These are phyloP conservation scores for Tilletiopsis washingtonensis DNA, from an alignment of 1,284 basidiomycete genomes.

Conservation along the genomic window DNA sequence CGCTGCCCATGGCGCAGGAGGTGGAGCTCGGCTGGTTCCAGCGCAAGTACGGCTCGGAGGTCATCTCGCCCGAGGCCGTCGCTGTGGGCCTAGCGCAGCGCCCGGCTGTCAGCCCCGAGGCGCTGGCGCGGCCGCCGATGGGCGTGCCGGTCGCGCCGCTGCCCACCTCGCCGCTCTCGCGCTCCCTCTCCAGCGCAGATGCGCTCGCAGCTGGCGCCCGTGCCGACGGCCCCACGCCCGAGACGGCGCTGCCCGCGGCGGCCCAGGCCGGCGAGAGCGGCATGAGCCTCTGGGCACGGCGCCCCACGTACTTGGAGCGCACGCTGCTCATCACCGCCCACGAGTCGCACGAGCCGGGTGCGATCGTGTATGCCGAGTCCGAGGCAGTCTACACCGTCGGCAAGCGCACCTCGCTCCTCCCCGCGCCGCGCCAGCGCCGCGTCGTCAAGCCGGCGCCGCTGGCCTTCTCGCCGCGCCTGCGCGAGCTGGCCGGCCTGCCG, in stretches of 20 bases:
- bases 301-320: conserved; percentile 10
- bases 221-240: conserved; percentile 1
- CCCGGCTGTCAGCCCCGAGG: conserved; percentile 26
- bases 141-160: neutral
- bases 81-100: conserved; percentile 14
- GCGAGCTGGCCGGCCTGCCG: conserved; percentile 18
- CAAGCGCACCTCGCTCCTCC: neutral
- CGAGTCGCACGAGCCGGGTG: conserved; percentile 12
- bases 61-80: conserved; percentile 20
- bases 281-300: conserved; percentile 15
- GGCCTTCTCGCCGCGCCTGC: conserved; percentile 14
- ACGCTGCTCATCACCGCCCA: conserved; percentile 10
- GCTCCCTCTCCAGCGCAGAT: neutral
- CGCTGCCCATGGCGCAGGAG: conserved; percentile 18
- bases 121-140: conserved; percentile 26
- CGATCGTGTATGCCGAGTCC: conserved; percentile 7
- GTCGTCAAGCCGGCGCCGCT: conserved; percentile 5
- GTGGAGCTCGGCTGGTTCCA: conserved; percentile 39
- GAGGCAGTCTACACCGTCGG: conserved; percentile 1
- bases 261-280: conserved; percentile 11
- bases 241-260: neutral
- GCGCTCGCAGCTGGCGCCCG: neutral
- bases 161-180: neutral
- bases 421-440: neutral
- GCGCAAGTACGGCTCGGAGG: conserved; percentile 20